Evolutionary conservation across 441 rosid genomes (phyloP).

Genomic region (Iberis amara): DNA sequence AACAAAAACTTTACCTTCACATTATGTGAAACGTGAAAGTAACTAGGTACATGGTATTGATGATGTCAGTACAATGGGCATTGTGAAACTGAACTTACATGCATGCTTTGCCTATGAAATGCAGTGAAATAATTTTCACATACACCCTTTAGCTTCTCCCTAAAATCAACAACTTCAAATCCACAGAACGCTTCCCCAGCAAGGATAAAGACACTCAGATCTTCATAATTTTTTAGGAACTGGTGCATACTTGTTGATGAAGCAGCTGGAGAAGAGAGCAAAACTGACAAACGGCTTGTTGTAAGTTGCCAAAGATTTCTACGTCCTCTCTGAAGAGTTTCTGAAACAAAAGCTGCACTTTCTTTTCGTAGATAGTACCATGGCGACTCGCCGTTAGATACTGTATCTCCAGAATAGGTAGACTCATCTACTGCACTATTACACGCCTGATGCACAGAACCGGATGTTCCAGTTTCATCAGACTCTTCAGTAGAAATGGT

Average conservation of each 20-base stretch:
- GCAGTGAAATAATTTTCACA: constrained; percentile 78
- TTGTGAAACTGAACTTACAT: constrained; percentile 49
- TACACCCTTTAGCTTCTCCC: constrained; percentile 85
- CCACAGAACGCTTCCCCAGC: constrained; percentile 99
- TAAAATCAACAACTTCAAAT: constrained; percentile 82
- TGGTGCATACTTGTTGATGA: constrained; percentile 89
- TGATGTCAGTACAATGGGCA: constrained; percentile 17
- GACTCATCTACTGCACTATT: constrained; percentile 35
- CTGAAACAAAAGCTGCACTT: constrained; percentile 78
- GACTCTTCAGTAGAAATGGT: constrained; percentile 37
- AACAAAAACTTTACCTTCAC: constrained; percentile 15
- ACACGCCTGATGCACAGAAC: constrained; percentile 31
- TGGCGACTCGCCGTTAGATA: constrained; percentile 71
- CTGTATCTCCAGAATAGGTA: constrained; percentile 47
- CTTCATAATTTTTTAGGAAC: constrained; percentile 89
- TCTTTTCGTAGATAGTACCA: constrained; percentile 95
- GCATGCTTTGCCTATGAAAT: constrained; percentile 84
- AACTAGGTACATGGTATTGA: constrained; percentile 23
- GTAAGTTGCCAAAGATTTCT: constrained; percentile 98
- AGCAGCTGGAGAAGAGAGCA: constrained; percentile 84
- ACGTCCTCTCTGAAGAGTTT: constrained; percentile 84
- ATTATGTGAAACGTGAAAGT: constrained; percentile 21
- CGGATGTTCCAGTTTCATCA: constrained; percentile 1
- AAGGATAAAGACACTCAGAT: constrained; percentile 73
- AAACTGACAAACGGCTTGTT: constrained; percentile 81